Conservation (phyloP, 108 stramenopile genomes). For the Cyclotella kingstonii region DNA sequence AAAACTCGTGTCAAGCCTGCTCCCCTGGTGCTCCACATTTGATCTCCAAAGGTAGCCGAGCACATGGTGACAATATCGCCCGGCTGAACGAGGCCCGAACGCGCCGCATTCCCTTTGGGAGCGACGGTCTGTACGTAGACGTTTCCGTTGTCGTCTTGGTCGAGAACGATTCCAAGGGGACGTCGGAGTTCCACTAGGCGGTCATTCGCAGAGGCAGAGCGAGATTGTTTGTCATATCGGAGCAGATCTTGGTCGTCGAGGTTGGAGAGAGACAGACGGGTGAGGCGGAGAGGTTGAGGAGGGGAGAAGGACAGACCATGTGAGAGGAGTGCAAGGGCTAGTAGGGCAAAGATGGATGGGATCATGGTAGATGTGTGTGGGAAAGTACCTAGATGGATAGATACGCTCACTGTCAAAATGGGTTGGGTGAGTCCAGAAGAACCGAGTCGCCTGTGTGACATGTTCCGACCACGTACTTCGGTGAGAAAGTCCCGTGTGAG, state of each 20-base stretch:
- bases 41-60: constrained; percentile 93
- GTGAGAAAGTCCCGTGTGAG: no score
- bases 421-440: no score
- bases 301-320: constrained; percentile 11
- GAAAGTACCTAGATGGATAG: no score
- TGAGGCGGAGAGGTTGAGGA: background rate
- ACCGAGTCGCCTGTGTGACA: no score
- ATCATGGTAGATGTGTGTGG: constrained; percentile 12
- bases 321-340: constrained; percentile 17
- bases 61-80: constrained; percentile 94
- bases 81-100: constrained; percentile 81
- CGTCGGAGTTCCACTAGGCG: constrained; percentile 87
- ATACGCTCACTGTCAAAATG: no score
- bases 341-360: constrained; percentile 30
- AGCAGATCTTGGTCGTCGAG: constrained; percentile 61
- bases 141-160: constrained; percentile 86
- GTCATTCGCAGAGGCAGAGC: constrained; percentile 68
- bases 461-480: no score
- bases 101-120: constrained; percentile 90
- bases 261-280: constrained; percentile 27
- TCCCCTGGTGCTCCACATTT: constrained; percentile 92
- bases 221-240: constrained; percentile 60
- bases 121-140: constrained; percentile 89
- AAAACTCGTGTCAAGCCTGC: constrained; percentile 86
- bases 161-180: constrained; percentile 90